Evolutionary conservation across 2,329 filamentous ascomycete species (phyloP), one percentile per base, ranked within the genome.

Genomic region (Colletotrichum euphorbiae): DNA sequence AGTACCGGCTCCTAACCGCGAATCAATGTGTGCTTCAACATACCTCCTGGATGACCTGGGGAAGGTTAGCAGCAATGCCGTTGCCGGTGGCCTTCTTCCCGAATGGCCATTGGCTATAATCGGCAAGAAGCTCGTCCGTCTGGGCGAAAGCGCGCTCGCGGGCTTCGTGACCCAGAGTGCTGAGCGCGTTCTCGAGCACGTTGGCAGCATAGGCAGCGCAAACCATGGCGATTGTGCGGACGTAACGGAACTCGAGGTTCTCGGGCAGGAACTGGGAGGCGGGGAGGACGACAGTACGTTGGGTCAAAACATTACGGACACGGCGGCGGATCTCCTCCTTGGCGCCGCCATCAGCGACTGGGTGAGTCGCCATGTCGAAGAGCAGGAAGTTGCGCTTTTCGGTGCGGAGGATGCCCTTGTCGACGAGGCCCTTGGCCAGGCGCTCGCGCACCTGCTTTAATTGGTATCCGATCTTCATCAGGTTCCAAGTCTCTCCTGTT

Each of bases 391-490:
- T 99, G 82, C 94, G 93, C 86, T 99, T 99, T 82, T 99, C 96
- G 69, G 96, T 99, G 75, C 96, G 93, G 67, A 99, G 89, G 78
- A 99, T 97, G 76, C 96, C 96, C 84, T 99, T 99, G 84, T 99
- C 96, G 72, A 99, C 96, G 51, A 99, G 89, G 38, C 96, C 96
- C 82, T 99, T 99, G 76, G 94, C 95, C 65, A 99, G 88, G 66
- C 96, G 93, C 84, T 99, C 96, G 78, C 96, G 94, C 67, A 99
- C 96, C 86, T 99, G 96, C 84, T 99, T 99, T 74, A 99, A 88
- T 84, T 99, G 96, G 82, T 99, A 99, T 79, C 96, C 96, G 75
- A 99, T 99, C 86, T 99, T 99, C 96, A 99, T 98, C 72, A 99
- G 84, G 79, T 99, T 99, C 96, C 96, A 99, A 62, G 96, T 99